phyloP scores from a whole-genome alignment of 257 asterid species.

The Scutellaria baicalensis region DNA sequence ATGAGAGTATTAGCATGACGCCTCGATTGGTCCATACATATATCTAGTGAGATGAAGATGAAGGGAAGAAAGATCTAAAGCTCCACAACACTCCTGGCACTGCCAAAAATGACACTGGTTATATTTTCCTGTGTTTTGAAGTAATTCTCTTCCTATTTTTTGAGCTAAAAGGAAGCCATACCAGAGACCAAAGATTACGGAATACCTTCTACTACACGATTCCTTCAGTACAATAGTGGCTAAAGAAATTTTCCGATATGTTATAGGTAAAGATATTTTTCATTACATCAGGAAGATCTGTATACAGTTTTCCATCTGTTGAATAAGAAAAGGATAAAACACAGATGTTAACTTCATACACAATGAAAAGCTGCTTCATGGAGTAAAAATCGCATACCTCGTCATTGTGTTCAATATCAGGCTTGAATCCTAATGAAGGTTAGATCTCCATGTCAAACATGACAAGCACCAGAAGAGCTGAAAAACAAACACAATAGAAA shows the following conservation, averaged over 20 bases:
- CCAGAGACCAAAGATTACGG: background rate
- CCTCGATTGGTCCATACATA: background rate
- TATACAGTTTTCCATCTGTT: background rate
- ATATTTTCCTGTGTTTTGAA: background rate
- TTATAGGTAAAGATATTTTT: background rate
- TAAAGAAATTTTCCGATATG: constrained; percentile 1
- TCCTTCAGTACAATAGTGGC: background rate
- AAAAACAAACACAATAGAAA: background rate
- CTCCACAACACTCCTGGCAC: background rate
- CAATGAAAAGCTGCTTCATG: background rate
- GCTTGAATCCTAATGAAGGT: constrained; percentile 6
- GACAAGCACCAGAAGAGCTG: constrained; percentile 12
- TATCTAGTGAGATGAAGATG: background rate
- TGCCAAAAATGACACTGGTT: constrained; percentile 1
- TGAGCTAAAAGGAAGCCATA: background rate
- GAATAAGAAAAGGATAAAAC: background rate
- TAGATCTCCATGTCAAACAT: constrained; percentile 9
- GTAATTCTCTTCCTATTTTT: background rate
- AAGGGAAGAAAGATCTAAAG: background rate
- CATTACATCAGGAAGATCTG: background rate
- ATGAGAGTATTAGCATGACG: background rate
- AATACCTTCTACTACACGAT: background rate
- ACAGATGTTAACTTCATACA: background rate
- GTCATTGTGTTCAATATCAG: background rate
- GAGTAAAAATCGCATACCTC: constrained; percentile 13